A percentile compares a stretch with the other conserved stretches of the same genome.
These are phyloP conservation scores for Pestalotiopsis sp. DNA, from an alignment of 2,329 filamentous ascomycete species.

Conservation along the genomic window DNA sequence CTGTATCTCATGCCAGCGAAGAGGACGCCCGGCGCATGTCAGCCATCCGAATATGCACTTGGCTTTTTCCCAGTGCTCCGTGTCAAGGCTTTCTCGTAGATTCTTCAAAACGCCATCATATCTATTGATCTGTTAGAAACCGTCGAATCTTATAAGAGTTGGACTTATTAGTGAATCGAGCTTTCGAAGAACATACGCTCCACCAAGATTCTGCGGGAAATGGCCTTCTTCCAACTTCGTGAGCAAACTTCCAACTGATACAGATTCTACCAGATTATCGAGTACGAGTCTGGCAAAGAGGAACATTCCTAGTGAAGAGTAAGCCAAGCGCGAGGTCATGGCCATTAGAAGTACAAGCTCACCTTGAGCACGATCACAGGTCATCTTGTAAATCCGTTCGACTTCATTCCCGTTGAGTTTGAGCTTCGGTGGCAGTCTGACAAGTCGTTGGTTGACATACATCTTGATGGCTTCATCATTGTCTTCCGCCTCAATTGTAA, in stretches of 20 bases:
- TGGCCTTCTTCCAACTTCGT: constrained; percentile 18
- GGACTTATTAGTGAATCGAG: neutral
- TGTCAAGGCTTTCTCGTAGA: constrained; percentile 15
- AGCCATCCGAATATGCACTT: constrained; percentile 39
- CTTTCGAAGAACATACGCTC: constrained; percentile 13
- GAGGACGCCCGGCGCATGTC: constrained; percentile 36
- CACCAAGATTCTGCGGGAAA: constrained; percentile 16
- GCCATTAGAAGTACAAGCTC: neutral
- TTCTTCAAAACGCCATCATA: constrained; percentile 29
- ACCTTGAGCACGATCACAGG: neutral
- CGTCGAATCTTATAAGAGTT: neutral
- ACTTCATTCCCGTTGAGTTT: neutral
- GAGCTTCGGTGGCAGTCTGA: neutral
- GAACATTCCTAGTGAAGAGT: constrained; percentile 27
- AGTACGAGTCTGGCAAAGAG: constrained; percentile 31
- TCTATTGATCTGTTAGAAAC: constrained; percentile 17
- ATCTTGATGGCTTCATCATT: constrained; percentile 28
- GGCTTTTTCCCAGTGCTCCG: constrained; percentile 23
- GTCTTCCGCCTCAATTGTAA: constrained; percentile 14
- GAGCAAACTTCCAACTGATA: constrained; percentile 18
- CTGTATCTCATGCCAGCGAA: constrained; percentile 42
- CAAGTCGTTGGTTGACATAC: constrained; percentile 16
- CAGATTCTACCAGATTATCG: constrained; percentile 26
- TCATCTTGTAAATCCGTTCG: neutral
- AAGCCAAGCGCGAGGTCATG: neutral